Evolutionary conservation across 345 rosid species (phyloP).

Genomic region (Aegle marmelos): DNA sequence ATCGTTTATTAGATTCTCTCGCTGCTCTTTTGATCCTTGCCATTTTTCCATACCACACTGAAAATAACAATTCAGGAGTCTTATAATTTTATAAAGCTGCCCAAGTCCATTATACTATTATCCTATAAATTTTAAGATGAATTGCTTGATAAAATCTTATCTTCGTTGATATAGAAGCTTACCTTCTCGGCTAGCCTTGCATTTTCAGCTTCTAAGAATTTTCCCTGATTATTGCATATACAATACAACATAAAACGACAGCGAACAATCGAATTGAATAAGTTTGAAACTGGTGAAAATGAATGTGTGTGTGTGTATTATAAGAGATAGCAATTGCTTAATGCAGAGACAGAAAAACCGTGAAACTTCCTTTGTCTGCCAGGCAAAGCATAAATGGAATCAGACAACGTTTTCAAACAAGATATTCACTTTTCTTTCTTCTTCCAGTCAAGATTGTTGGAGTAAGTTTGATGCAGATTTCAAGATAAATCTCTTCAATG

Average conservation of each 20-base stretch:
- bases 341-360: neutral
- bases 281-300: neutral
- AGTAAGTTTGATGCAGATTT: neutral
- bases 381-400: neutral
- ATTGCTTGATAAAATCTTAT: neutral
- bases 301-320: no score
- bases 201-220: slow-evolving; percentile 54
- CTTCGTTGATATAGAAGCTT: neutral
- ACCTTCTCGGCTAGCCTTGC: slow-evolving; percentile 57
- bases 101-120: neutral
- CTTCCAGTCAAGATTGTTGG: neutral
- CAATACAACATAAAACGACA: neutral
- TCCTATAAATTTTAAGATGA: no score
- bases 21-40: slow-evolving; percentile 24
- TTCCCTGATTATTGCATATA: slow-evolving; percentile 43
- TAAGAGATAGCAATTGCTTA: neutral
- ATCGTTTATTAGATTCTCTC: slow-evolving; percentile 16
- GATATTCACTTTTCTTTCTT: neutral
- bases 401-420: no score
- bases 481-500: neutral
- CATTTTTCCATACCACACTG: slow-evolving; percentile 40
- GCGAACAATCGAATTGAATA: no score
- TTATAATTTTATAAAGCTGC: neutral
- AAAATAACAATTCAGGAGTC: neutral
- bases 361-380: neutral